phyloP scores from a whole-genome alignment of 2,329 filamentous ascomycete genomes.

The Teratosphaeriaceae sp. region DNA sequence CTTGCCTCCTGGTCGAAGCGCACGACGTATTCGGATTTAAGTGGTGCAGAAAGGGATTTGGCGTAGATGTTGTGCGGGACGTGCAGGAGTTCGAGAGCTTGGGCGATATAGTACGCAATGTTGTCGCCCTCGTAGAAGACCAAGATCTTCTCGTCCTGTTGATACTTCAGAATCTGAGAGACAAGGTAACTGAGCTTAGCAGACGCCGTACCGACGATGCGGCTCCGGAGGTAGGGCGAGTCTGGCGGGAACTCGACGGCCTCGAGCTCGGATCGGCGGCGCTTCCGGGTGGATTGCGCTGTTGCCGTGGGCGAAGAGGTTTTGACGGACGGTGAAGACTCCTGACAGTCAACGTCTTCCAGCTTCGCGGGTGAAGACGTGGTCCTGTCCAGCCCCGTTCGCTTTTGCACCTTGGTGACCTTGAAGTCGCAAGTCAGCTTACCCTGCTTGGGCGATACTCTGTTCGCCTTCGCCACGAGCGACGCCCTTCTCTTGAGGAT shows the following conservation, averaged over 20 bases:
- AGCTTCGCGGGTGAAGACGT: neutral
- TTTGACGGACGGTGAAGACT: neutral
- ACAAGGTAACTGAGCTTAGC: slow-evolving; percentile 83
- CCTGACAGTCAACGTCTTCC: neutral
- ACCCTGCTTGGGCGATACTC: slow-evolving; percentile 12
- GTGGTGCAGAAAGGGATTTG: slow-evolving; percentile 52
- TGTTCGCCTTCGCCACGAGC: slow-evolving; percentile 7
- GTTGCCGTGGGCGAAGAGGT: neutral
- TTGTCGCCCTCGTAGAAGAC: slow-evolving; percentile 91
- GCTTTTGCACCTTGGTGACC: slow-evolving; percentile 7
- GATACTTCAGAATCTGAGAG: slow-evolving; percentile 61
- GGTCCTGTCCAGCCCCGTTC: neutral
- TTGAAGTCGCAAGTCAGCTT: slow-evolving; percentile 3
- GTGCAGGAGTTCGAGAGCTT: slow-evolving; percentile 67
- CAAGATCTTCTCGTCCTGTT: slow-evolving; percentile 74
- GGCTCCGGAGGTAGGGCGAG: slow-evolving; percentile 53
- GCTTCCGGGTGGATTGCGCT: slow-evolving; percentile 3
- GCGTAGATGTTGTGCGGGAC: slow-evolving; percentile 62
- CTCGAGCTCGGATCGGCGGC: slow-evolving; percentile 7
- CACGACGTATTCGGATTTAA: slow-evolving; percentile 67
- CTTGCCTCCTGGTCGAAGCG: slow-evolving; percentile 65
- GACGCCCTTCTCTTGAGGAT: slow-evolving; percentile 22
- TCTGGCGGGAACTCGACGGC: slow-evolving; percentile 18
- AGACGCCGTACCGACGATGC: slow-evolving; percentile 71
- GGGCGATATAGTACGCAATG: slow-evolving; percentile 76